A percentile compares a stretch with the other conserved stretches of the same genome.
Evolutionary conservation across 2,329 filamentous ascomycete species (phyloP).

Genomic region (Paraconiothyrium brasiliense): DNA sequence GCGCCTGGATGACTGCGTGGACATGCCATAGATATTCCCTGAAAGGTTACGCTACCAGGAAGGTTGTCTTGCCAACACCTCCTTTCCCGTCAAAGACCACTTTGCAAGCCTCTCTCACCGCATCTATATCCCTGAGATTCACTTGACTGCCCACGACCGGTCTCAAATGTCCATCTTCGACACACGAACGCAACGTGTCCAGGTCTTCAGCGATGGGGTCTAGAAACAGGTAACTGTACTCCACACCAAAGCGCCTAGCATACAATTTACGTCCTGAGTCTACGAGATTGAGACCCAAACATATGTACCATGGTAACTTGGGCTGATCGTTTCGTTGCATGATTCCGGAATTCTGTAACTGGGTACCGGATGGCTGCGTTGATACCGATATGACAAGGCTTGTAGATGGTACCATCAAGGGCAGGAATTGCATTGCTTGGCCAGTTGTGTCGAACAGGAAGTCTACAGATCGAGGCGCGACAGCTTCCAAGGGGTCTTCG

Average conservation of each 20-base stretch:
- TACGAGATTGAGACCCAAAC: neutral
- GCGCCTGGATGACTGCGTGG: neutral
- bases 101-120: neutral
- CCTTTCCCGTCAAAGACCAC: neutral
- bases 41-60: neutral
- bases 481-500: neutral
- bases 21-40: neutral
- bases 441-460: neutral
- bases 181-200: neutral
- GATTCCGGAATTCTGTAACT: neutral
- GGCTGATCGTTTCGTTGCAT: neutral
- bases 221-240: neutral
- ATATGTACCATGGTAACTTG: neutral
- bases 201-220: neutral
- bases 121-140: neutral
- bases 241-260: neutral
- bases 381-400: neutral
- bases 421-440: neutral
- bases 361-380: neutral
- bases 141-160: neutral
- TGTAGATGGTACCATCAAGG: neutral
- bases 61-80: neutral
- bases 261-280: neutral
- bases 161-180: neutral
- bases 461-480: neutral